phyloP scores from a whole-genome alignment of 768 basidiomycete species.

The Naganishia randhawae region DNA sequence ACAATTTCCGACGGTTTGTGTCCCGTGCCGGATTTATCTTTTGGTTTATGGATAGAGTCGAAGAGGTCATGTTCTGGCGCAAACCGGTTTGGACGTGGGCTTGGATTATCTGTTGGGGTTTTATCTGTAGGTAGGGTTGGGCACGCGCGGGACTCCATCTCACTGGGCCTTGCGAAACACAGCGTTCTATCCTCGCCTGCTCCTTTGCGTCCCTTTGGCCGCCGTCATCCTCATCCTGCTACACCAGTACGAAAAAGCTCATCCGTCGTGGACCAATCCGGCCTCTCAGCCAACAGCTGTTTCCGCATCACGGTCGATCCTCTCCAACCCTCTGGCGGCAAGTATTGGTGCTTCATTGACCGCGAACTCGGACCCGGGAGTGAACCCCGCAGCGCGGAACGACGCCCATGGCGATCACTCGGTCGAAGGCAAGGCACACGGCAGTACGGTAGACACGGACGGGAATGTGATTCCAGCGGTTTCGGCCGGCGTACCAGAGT shows the following conservation, averaged over 20 bases:
- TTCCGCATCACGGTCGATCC: slow-evolving; percentile 29
- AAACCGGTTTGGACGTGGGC: slow-evolving; percentile 66
- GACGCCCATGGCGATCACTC: background rate
- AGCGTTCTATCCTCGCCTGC: slow-evolving; percentile 74
- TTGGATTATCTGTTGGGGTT: slow-evolving; percentile 73
- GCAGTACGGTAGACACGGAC: slow-evolving; percentile 29
- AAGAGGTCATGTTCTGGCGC: slow-evolving; percentile 81
- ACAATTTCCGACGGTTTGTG: slow-evolving; percentile 77
- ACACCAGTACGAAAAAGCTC: slow-evolving; percentile 58
- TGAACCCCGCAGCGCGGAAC: slow-evolving; percentile 15
- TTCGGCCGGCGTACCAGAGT: slow-evolving; percentile 56
- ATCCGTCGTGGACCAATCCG: slow-evolving; percentile 39
- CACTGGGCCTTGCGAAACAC: too few relatives aligned
- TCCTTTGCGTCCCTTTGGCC: slow-evolving; percentile 67
- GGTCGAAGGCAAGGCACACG: background rate
- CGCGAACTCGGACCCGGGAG: slow-evolving; percentile 15
- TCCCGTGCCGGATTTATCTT: slow-evolving; percentile 72
- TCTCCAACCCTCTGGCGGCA: slow-evolving; percentile 20
- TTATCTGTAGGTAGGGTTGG: slow-evolving; percentile 75
- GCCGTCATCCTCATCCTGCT: slow-evolving; percentile 65
- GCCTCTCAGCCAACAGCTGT: slow-evolving; percentile 44
- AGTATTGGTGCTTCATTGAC: slow-evolving; percentile 24
- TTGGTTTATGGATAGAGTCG: slow-evolving; percentile 82
- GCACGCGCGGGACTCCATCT: too few relatives aligned
- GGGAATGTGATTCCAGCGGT: slow-evolving; percentile 40